Evolutionary conservation across 1,139 yeast genomes (phyloP).

Genomic region (Scheffersomyces lignicola): DNA sequence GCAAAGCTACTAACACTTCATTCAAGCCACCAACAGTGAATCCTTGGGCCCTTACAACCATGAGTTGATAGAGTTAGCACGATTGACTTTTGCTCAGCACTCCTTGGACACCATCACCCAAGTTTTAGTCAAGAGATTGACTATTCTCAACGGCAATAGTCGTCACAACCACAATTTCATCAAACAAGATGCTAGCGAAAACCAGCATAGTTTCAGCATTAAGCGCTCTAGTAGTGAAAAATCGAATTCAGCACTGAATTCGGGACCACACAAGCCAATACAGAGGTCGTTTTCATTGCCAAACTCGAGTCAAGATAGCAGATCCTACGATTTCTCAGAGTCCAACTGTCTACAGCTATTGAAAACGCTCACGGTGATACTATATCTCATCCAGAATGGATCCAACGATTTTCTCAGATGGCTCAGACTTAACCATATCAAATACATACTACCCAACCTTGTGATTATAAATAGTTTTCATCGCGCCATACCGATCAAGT

Average conservation of each 20-base stretch:
- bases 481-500: slow-evolving; percentile 9
- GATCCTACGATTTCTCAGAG: background rate
- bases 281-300: slow-evolving; percentile 2
- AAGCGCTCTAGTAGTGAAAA: slow-evolving; percentile 2
- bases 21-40: slow-evolving; percentile 34
- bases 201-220: background rate
- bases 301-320: background rate
- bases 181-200: too few species aligned
- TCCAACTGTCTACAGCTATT: slow-evolving; percentile 14
- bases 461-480: background rate
- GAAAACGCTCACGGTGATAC: slow-evolving; percentile 36
- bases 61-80: slow-evolving; percentile 35
- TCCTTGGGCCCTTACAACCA: slow-evolving; percentile 42
- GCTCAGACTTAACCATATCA: slow-evolving; percentile 18
- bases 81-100: slow-evolving; percentile 17
- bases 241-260: background rate
- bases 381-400: slow-evolving; percentile 41
- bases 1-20: slow-evolving; percentile 10
- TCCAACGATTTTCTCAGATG: slow-evolving; percentile 33
- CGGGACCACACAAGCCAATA: background rate
- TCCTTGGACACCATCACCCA: background rate
- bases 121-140: slow-evolving; percentile 16
- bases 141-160: background rate
- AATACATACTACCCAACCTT: background rate
- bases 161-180: background rate